Evolutionary conservation across 805 yeast genomes (phyloP).

Genomic region (Yueomyces sp.): DNA sequence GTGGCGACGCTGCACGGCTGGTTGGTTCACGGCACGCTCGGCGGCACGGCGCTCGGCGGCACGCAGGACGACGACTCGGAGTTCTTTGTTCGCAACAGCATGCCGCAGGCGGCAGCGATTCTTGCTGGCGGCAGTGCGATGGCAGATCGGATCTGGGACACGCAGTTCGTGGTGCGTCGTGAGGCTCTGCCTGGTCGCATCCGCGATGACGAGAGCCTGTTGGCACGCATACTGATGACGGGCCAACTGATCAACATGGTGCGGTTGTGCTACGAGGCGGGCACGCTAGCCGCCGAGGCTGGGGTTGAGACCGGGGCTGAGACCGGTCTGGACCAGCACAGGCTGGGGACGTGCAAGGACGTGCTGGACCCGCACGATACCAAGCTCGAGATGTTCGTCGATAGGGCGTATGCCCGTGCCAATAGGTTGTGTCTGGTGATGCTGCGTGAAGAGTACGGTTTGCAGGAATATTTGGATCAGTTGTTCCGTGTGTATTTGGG

Average conservation of each 20-base stretch:
- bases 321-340: constrained; percentile 10
- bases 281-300: no score
- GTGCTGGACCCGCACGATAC: constrained; percentile 20
- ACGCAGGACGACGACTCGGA: no score
- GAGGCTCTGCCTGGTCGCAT: neutral
- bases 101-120: constrained; percentile 5
- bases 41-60: constrained; percentile 42
- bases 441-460: constrained; percentile 45
- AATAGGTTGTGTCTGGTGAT: constrained; percentile 46
- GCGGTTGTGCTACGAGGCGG: constrained; percentile 19
- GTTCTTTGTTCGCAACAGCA: constrained; percentile 47
- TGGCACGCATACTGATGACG: constrained; percentile 42
- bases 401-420: constrained; percentile 52
- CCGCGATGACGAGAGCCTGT: constrained; percentile 41
- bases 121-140: neutral
- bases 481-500: constrained; percentile 25
- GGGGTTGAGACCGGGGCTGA: constrained; percentile 6
- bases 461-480: constrained; percentile 32
- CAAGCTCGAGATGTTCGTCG: constrained; percentile 41
- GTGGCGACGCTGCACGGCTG: constrained; percentile 61
- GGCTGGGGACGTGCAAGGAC: neutral
- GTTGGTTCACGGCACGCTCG: constrained; percentile 60
- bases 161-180: constrained; percentile 55
- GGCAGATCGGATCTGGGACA: constrained; percentile 37
- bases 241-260: constrained; percentile 73